Evolutionary conservation across 2,329 filamentous ascomycete species (phyloP).

Genomic region (Paecilomyces niveus): DNA sequence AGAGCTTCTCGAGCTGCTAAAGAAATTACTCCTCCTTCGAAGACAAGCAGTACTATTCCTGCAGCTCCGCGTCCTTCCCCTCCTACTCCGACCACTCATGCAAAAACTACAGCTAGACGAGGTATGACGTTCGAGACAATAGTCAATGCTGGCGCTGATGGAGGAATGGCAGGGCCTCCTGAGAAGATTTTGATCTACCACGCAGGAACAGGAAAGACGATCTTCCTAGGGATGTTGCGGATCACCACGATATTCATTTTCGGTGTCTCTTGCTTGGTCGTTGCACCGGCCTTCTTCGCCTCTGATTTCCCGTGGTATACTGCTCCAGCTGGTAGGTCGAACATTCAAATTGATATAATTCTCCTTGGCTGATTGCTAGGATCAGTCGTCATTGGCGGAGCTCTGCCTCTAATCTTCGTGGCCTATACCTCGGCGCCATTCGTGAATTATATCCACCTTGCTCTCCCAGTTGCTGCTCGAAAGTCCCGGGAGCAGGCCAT

Average conservation of each 20-base stretch:
- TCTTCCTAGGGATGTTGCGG: constrained; percentile 64
- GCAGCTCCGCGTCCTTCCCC: constrained; percentile 9
- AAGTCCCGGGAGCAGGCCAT: constrained; percentile 45
- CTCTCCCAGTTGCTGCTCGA: constrained; percentile 59
- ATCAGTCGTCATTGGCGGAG: constrained; percentile 53
- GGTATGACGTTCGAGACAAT: constrained; percentile 14
- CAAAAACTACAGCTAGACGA: constrained; percentile 20
- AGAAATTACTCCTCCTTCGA: constrained; percentile 11
- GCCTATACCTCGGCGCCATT: constrained; percentile 61
- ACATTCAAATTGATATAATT: neutral
- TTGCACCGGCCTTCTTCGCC: constrained; percentile 52
- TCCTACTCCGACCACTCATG: constrained; percentile 10
- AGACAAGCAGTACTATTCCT: constrained; percentile 13
- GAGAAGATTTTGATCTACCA: constrained; percentile 63
- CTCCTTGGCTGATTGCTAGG: neutral
- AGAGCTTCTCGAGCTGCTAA: constrained; percentile 15
- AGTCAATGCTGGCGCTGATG: constrained; percentile 1
- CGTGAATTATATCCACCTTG: constrained; percentile 64
- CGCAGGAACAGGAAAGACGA: constrained; percentile 59
- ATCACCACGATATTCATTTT: constrained; percentile 64
- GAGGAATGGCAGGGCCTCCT: constrained; percentile 22
- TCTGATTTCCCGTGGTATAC: constrained; percentile 38
- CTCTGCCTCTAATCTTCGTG: constrained; percentile 59
- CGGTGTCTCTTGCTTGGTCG: constrained; percentile 57
- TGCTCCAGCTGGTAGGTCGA: constrained; percentile 31